Percentiles rank a stretch among this genome's conserved stretches.
Evolutionary conservation across 306 rosid species (phyloP).

Genomic region (Corylus americana): DNA sequence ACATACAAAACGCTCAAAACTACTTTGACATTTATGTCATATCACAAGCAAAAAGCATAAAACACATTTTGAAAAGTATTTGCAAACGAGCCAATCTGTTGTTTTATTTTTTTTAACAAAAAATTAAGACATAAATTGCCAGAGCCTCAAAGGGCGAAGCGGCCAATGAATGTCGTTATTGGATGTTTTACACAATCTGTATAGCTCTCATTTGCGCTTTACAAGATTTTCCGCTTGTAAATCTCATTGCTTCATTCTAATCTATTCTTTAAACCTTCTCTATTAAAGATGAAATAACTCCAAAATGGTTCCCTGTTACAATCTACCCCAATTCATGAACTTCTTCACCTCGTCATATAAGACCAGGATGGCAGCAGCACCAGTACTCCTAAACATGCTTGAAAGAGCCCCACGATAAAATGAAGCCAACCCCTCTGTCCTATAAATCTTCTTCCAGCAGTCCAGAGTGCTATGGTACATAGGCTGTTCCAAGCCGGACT

Average conservation of each 20-base stretch:
- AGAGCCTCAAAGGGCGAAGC: conserved; percentile 22
- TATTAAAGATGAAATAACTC: conserved; percentile 24
- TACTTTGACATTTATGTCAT: too few species aligned
- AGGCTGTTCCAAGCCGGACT: conserved; percentile 76
- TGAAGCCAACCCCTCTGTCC: conserved; percentile 69
- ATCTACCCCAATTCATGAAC: conserved; percentile 69
- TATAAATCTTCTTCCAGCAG: conserved; percentile 86
- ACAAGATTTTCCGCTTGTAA: conserved; percentile 31
- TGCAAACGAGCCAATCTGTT: too few species aligned
- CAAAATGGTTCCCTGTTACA: conserved; percentile 32
- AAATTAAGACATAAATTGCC: conserved; percentile 23
- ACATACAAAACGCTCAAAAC: too few species aligned
- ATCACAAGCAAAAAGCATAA: too few species aligned
- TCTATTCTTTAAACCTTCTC: conserved; percentile 31
- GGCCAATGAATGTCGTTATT: conserved; percentile 40
- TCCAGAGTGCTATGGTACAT: conserved; percentile 68
- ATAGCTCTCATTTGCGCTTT: conserved; percentile 30
- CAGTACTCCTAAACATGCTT: conserved; percentile 83
- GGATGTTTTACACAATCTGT: conserved; percentile 22
- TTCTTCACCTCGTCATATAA: conserved; percentile 90
- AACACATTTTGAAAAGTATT: too few species aligned
- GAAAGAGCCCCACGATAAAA: conserved; percentile 89
- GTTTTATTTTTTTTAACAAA: not conserved
- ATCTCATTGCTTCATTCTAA: conserved; percentile 20
- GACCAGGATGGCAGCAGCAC: conserved; percentile 91